Evolutionary conservation across 2,329 filamentous ascomycete species (phyloP).

Genomic region (Xylariaceae sp.): DNA sequence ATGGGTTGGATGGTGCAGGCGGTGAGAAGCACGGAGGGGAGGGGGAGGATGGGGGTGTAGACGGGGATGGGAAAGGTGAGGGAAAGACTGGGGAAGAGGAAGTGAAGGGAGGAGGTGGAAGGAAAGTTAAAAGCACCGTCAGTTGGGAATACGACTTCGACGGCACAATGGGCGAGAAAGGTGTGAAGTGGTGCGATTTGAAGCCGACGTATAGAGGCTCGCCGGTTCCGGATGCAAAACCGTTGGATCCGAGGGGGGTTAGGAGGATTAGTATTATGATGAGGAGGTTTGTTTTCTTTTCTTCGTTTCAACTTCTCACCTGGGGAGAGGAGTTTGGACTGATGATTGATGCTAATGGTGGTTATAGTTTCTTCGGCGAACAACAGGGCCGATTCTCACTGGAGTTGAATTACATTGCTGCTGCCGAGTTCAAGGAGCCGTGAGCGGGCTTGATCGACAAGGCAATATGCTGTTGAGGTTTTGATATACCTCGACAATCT

Average conservation of each 20-base stretch:
- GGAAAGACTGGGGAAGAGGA: no score
- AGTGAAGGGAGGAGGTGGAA: no score
- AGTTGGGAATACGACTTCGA: conserved; percentile 71
- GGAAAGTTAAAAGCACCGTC: conserved; percentile 56
- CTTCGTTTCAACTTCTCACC: no score
- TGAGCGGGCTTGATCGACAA: not conserved
- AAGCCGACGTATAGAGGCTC: conserved; percentile 69
- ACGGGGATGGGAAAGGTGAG: no score
- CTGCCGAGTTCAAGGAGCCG: conserved; percentile 19
- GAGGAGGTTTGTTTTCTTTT: conserved; percentile 55
- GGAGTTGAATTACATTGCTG: conserved; percentile 50
- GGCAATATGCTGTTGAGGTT: no score
- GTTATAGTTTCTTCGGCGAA: conserved; percentile 58
- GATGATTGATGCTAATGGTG: conserved; percentile 44
- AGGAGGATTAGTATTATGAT: conserved; percentile 73
- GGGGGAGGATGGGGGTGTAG: no score
- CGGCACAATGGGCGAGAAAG: conserved; percentile 38
- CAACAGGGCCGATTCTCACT: conserved; percentile 66
- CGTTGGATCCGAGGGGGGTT: conserved; percentile 55
- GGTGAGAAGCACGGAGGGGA: no score
- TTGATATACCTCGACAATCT: no score
- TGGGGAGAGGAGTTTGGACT: not conserved
- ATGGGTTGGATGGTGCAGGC: no score
- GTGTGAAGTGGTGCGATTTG: conserved; percentile 60
- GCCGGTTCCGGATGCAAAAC: conserved; percentile 53